Percentiles rank a stretch among this genome's conserved stretches.
These are phyloP conservation scores for Mikania micrantha DNA, from an alignment of 129 eudicot genomes.

Conservation along the genomic window DNA sequence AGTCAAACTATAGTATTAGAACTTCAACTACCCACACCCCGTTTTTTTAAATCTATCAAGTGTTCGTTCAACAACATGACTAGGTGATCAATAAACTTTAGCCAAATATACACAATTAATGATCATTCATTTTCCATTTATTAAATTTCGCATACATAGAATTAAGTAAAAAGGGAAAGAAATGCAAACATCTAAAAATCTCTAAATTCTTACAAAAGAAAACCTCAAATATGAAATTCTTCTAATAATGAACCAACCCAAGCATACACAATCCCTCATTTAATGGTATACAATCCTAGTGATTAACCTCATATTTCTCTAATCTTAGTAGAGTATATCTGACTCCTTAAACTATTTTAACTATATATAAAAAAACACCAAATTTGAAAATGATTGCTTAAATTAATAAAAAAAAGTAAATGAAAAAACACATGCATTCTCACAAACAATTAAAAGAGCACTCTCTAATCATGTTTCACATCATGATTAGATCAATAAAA, in stretches of 20 bases:
- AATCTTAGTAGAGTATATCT: background rate
- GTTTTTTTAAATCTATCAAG: background rate
- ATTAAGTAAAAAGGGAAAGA: too few relatives aligned
- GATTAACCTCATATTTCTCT: background rate
- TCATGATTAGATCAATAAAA: too few relatives aligned
- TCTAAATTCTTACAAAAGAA: too few relatives aligned
- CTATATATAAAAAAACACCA: background rate
- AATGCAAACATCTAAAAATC: too few relatives aligned
- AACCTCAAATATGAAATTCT: too few relatives aligned
- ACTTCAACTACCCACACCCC: background rate
- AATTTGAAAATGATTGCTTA: background rate
- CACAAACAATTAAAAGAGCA: background rate
- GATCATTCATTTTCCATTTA: conserved; percentile 1
- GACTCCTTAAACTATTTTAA: background rate
- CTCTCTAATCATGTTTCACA: background rate
- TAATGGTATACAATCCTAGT: background rate
- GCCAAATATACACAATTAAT: background rate
- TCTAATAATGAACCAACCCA: too few relatives aligned
- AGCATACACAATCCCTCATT: background rate
- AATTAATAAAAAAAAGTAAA: background rate
- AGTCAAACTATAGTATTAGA: background rate
- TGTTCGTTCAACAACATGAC: background rate
- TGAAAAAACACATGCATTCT: background rate
- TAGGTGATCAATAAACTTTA: background rate
- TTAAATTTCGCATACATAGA: too few relatives aligned